Conservation (phyloP, 129 eudicot genomes). For the Pulicaria dysenterica region DNA sequence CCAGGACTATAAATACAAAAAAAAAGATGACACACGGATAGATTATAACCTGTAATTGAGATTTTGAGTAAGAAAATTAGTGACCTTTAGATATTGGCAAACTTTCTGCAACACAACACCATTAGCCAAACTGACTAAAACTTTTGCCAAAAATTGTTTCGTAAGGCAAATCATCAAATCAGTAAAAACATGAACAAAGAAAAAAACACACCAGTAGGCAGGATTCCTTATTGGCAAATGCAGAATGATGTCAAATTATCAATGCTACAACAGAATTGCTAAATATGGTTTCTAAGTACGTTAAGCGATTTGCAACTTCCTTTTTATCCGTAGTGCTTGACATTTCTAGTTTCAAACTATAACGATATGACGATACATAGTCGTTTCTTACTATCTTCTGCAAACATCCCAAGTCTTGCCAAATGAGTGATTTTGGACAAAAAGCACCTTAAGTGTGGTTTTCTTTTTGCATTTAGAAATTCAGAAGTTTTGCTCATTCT, state of each 20-base stretch:
- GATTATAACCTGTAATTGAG: conserved; percentile 28
- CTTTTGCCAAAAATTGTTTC: conserved; percentile 7
- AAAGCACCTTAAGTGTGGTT: background rate
- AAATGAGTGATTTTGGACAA: background rate
- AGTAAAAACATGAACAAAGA: background rate
- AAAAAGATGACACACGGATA: background rate
- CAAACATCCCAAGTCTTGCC: background rate
- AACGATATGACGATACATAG: no score
- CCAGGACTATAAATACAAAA: conserved; percentile 23
- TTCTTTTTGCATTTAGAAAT: background rate
- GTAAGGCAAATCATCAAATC: background rate
- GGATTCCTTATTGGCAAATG: conserved; percentile 10
- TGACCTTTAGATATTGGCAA: conserved; percentile 8
- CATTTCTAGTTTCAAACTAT: background rate
- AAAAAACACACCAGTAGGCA: background rate
- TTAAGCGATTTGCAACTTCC: background rate
- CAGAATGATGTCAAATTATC: conserved; percentile 5
- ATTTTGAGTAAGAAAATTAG: conserved; percentile 6
- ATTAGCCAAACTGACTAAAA: background rate
- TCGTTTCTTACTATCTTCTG: background rate
- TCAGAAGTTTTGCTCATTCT: conserved; percentile 3
- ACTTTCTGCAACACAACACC: background rate
- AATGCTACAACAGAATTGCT: background rate
- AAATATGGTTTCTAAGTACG: background rate
- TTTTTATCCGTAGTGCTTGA: background rate